Evolutionary conservation across 495 filamentous ascomycete species (phyloP), one percentile per base, ranked within the genome.

Genomic region (Patellaria atrata): DNA sequence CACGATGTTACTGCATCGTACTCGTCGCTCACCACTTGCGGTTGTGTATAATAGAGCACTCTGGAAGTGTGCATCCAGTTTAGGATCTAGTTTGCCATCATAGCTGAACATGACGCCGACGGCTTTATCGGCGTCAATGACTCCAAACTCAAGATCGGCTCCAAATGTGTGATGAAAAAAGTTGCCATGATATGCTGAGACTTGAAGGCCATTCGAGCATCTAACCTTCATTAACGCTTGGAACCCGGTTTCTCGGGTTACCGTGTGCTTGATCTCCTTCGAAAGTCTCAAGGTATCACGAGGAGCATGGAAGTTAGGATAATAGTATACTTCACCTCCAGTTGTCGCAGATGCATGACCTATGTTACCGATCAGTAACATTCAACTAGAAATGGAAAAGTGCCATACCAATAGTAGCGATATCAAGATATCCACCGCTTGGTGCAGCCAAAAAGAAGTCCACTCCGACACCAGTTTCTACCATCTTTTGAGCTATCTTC

Each of bases 151-250:
- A 14, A 99, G 73, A 57, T 99, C 89, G 10, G 89, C 86, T 5
- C 83, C 83, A 43, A 93, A 87, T 3, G 81, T 82, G 59, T 93
- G 82, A 47, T 99, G 89, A 30, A 84, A 67, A 47, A 96, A 96
- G 60, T 96, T 96, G 37, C 89, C 89, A 45, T 91, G 82, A 52
- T 96, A 99, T 19, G 74, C 72, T 13, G 82, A 77, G 11, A 99
- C 82, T 57, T 99, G 89, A 19, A 99, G 70, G 11, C 89, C 89
- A 51, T 91, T 96, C 5, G 84, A 93, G 59, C 89, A 99, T 27
- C 89, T 78, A 33, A 96, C 89, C 64, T 99, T 99, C 84, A 99
- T 89, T 46, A 96, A 67, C 5, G 85, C 83, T 59, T 94, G 87
- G 52, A 87, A 99, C 18, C 89, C 89, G 12, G 87, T 92, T 53